Evolutionary conservation across 768 basidiomycete species (phyloP), one percentile per base, ranked within the genome.

Genomic region (Pleurotus platypus): DNA sequence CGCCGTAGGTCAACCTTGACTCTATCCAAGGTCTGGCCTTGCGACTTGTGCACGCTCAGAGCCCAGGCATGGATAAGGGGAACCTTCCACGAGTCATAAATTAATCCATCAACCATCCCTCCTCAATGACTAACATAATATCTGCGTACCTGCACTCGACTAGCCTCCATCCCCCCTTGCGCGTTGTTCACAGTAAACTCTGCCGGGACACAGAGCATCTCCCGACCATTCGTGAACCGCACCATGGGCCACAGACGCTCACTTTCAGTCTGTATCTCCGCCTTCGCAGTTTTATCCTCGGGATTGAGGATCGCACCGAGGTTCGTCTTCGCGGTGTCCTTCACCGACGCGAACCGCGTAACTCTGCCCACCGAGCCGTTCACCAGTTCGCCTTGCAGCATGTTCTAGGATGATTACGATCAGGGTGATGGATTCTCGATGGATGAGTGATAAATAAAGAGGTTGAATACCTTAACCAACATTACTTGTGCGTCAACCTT

Each of bases 41-140:
- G 94, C 4, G 87, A 88, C 66, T 95, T 95, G 72, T 94, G 92
- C 37, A 94, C 85, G 48, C 86, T 88, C 66, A 94, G 76, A 0
- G 92, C 92, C 89, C 92, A 94, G 0, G 93, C 86, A n/a, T 93
- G 78, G 49, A 91, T 89, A 3, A 95, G 69, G 0, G 90, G 89
- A 1, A 92, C 63, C 85, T 90, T 61, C 8, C 59, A 46, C 45
- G 50, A 45, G 37, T 12, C 26, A 42, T 38, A 45, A 4, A 8
- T 35, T 9, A 35, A 35, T 11, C 1, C 39, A 58, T 20, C 4
- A 40, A 43, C 37, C 22, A 35, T 46, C 20, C 48, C 9, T 53
- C 24, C 24, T 12, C 7, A 15, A 18, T 35, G 9, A 46, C 24
- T 45, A 16, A 42, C 13, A 39, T 8, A 40, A 40, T 38, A 55